phyloP scores from a whole-genome alignment of 331 rosid species.

The Dryas integrifolia region DNA sequence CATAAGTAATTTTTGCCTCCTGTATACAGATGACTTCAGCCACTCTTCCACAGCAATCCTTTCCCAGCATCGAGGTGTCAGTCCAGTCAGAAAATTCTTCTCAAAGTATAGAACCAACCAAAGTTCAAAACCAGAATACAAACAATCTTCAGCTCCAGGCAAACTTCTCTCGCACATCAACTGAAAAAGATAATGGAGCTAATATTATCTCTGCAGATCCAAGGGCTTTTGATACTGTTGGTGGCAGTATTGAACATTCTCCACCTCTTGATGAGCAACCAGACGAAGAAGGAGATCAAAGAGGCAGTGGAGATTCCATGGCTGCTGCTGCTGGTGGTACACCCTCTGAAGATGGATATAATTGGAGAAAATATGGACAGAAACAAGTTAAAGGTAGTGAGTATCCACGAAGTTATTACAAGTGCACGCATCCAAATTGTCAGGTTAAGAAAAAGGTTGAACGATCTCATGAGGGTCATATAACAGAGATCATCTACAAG shows the following conservation, averaged over 20 bases:
- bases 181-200: constrained; percentile 43
- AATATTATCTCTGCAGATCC: constrained; percentile 41
- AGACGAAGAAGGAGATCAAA: constrained; percentile 68
- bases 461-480: constrained; percentile 85
- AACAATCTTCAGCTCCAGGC: constrained; percentile 48
- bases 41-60: constrained; percentile 49
- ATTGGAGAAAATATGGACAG: constrained; percentile 96
- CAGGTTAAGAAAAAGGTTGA: constrained; percentile 93
- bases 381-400: constrained; percentile 98
- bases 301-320: constrained; percentile 61
- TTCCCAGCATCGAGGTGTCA: constrained; percentile 51
- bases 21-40: constrained; percentile 52
- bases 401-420: constrained; percentile 91
- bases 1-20: constrained; percentile 23
- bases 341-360: constrained; percentile 82
- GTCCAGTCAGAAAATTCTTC: constrained; percentile 55
- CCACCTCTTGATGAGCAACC: constrained; percentile 63
- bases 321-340: constrained; percentile 60
- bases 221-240: constrained; percentile 44
- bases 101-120: constrained; percentile 49
- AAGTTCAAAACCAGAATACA: constrained; percentile 47
- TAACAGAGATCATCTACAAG: constrained; percentile 91
- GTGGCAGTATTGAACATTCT: constrained; percentile 45
- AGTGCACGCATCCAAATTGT: constrained; percentile 84
- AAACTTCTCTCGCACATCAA: constrained; percentile 41